Percentiles rank a stretch among this genome's conserved stretches.
These are phyloP conservation scores for Arachis stenosperma DNA, from an alignment of 306 rosid genomes.

Conservation along the genomic window DNA sequence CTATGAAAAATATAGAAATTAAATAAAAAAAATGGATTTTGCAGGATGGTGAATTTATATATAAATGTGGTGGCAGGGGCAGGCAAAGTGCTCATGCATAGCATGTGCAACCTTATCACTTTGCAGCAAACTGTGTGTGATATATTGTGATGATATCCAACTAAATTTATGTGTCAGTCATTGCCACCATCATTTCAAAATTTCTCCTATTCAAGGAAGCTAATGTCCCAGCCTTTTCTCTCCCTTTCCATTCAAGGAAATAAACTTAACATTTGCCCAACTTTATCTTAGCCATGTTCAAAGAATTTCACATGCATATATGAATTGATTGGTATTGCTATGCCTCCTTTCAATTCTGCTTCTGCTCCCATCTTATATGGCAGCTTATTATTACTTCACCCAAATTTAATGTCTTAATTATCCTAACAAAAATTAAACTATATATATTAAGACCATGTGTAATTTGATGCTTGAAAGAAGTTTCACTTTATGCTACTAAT, in stretches of 20 bases:
- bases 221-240: constrained; percentile 13
- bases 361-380: not conserved
- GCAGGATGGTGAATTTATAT: not conserved
- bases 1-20: too few species aligned
- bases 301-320: constrained; percentile 1
- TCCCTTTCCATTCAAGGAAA: constrained; percentile 31
- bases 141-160: constrained; percentile 4
- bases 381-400: not conserved
- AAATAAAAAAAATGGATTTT: too few species aligned
- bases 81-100: constrained; percentile 34
- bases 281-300: not conserved
- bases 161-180: constrained; percentile 22
- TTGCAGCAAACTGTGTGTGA: constrained; percentile 1
- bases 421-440: not conserved
- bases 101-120: constrained; percentile 53
- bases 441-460: not conserved
- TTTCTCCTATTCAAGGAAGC: constrained; percentile 7
- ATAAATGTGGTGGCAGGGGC: too few species aligned
- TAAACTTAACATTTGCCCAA: constrained; percentile 1
- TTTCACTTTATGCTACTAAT: not conserved
- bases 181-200: constrained; percentile 15
- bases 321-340: not conserved
- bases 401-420: not conserved
- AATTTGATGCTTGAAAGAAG: not conserved
- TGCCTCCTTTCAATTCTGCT: not conserved